Conservation (phyloP, 2,329 filamentous ascomycete species). For the Sarocladium strictum region DNA sequence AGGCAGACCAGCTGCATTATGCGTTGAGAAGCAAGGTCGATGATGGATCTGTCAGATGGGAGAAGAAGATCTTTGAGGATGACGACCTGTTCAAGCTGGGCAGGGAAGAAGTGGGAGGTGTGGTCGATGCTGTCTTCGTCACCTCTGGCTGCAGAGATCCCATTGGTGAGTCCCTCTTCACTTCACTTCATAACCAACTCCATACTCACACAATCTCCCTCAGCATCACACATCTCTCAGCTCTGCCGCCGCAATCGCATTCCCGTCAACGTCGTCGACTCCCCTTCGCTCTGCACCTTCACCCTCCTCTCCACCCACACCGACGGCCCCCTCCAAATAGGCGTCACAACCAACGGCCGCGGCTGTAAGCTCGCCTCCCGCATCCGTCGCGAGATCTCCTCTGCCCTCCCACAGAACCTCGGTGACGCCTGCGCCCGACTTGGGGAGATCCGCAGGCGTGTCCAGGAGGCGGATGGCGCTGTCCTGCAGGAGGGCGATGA, state of each 20-base stretch:
- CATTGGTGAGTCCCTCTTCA: constrained; percentile 24
- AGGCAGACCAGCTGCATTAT: constrained; percentile 46
- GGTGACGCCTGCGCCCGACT: constrained; percentile 72
- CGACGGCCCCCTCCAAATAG: constrained; percentile 89
- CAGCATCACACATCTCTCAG: constrained; percentile 53
- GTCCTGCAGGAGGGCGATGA: constrained; percentile 25
- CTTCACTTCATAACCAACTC: not conserved
- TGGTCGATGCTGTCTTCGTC: constrained; percentile 92
- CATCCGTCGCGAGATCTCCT: constrained; percentile 81
- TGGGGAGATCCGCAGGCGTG: constrained; percentile 63
- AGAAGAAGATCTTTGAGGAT: constrained; percentile 61
- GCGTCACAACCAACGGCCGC: constrained; percentile 89
- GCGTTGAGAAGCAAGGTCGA: constrained; percentile 58
- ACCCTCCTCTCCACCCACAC: constrained; percentile 81
- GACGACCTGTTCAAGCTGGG: constrained; percentile 69
- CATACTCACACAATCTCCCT: not conserved
- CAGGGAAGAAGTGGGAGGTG: constrained; percentile 66
- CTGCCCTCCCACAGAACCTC: constrained; percentile 68
- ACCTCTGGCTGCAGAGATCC: constrained; percentile 50
- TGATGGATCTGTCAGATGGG: constrained; percentile 59
- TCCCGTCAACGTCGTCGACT: constrained; percentile 88
- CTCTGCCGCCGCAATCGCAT: constrained; percentile 77
- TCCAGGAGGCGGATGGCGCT: constrained; percentile 64
- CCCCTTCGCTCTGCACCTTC: constrained; percentile 81
- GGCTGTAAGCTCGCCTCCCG: constrained; percentile 91